Percentiles rank a stretch among this genome's conserved stretches.
Conservation (phyloP, 2,329 filamentous ascomycete species). For the Neofusicoccum cordaticola region DNA sequence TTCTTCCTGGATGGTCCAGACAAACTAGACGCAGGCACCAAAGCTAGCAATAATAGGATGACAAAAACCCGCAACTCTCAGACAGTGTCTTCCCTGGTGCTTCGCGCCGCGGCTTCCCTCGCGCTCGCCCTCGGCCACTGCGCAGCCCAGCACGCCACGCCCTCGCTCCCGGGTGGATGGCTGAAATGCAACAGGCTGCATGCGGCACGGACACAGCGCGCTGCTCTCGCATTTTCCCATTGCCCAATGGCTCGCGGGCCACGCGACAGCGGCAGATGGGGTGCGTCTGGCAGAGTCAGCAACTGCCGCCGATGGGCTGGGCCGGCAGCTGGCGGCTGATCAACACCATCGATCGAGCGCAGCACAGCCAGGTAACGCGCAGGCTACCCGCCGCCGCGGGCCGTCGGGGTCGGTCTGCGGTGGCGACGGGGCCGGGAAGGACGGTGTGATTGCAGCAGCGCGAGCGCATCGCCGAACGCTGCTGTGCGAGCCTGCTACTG, state of each 20-base stretch:
- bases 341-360: neutral
- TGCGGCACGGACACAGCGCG: neutral
- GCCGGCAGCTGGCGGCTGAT: neutral
- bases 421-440: neutral
- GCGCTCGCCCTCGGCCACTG: neutral
- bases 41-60: neutral
- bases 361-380: neutral
- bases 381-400: neutral
- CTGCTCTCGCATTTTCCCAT: neutral
- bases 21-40: neutral
- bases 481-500: neutral
- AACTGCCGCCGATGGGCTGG: neutral
- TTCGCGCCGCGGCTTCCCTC: too few relatives aligned
- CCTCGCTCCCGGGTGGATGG: neutral
- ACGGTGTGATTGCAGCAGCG: neutral
- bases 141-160: too few relatives aligned
- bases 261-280: neutral
- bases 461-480: neutral
- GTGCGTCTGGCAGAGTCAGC: neutral
- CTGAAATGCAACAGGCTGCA: slow-evolving; percentile 6
- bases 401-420: neutral
- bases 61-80: neutral
- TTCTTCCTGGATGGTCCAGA: neutral
- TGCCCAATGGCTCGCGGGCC: neutral
- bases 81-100: neutral